Evolutionary conservation across 2,329 filamentous ascomycete genomes (phyloP), one percentile per base, ranked within the genome.

Genomic region (Fusarium hainanense): DNA sequence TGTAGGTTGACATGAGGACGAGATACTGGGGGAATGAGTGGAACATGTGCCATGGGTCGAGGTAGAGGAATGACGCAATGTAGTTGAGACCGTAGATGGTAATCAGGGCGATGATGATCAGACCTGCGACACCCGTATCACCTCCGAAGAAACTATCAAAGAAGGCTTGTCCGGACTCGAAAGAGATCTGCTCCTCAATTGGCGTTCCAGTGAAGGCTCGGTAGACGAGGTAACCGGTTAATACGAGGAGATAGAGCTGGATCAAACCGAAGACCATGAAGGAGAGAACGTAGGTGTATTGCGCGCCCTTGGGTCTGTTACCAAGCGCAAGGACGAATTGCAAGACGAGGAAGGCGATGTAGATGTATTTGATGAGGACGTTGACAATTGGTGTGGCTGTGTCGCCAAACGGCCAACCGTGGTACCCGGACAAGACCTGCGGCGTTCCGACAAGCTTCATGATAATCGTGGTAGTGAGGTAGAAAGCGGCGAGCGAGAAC

Each of bases 21-120:
- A 74, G 59, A 48, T 74, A 74, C 34, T 74, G 72, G 11, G 71
- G 71, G 64, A 74, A 74, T 1, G 71, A 74, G 67, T 74, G 71
- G 57, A 74, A 74, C 71, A 74, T 74, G 63, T 74, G 71, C 71
- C 71, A 74, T 2, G 71, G 71, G 44, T 74, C 71, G n/a, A 74
- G 71, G 27, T 74, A 74, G 20, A 74, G 44, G 60, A 74, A 74
- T 8, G 71, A 74, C 0, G 71, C 71, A 25, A 74, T 54, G 44
- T 72, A 74, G 47, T 74, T 74, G 37, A 74, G 69, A 6, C 71
- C 71, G 44, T 74, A 74, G 23, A 74, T 74, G 10, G 71, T 74
- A 32, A 74, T 30, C 16, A 74, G 50, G 4, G 71, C 71, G 13
- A 74, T 74, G 6, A 74, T 57, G 51, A 74, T 74, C 20, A 74